Percentiles rank a stretch among this genome's conserved stretches.
Evolutionary conservation across 2,329 filamentous ascomycete species (phyloP).

Genomic region (Monascus ruber): DNA sequence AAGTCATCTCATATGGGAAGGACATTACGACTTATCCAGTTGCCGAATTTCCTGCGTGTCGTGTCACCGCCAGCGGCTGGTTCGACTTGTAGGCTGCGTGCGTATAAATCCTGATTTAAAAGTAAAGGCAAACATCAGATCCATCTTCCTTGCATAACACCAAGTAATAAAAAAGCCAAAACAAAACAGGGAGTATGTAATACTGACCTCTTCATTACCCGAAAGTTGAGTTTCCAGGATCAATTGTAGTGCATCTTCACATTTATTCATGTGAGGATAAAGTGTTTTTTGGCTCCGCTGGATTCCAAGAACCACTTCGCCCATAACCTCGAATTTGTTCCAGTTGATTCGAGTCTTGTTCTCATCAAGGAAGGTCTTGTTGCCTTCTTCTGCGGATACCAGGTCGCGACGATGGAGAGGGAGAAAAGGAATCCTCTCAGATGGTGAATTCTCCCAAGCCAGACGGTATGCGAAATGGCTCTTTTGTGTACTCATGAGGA

Average conservation of each 20-base stretch:
- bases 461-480: conserved; percentile 92
- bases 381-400: conserved; percentile 84
- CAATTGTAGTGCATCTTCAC: conserved; percentile 60
- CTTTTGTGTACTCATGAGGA: conserved; percentile 87
- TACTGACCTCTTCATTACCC: conserved; percentile 74
- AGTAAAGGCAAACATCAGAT: conserved; percentile 2
- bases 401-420: conserved; percentile 82
- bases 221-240: conserved; percentile 72
- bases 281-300: conserved; percentile 83
- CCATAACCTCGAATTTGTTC: conserved; percentile 96
- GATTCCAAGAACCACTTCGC: conserved; percentile 78
- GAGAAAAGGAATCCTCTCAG: conserved; percentile 85
- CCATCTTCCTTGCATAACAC: background rate
- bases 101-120: conserved; percentile 43
- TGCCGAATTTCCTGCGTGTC: conserved; percentile 31
- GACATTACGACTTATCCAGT: background rate
- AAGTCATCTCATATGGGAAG: background rate
- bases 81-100: conserved; percentile 46
- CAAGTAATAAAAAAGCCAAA: background rate
- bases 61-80: conserved; percentile 30
- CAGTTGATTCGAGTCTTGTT: conserved; percentile 75
- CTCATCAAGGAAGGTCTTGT: conserved; percentile 71
- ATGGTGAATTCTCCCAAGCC: conserved; percentile 89
- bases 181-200: too few species aligned
- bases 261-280: conserved; percentile 60